Evolutionary conservation across 2,329 filamentous ascomycete genomes (phyloP).

Genomic region (Phyllosticta ampelicida): DNA sequence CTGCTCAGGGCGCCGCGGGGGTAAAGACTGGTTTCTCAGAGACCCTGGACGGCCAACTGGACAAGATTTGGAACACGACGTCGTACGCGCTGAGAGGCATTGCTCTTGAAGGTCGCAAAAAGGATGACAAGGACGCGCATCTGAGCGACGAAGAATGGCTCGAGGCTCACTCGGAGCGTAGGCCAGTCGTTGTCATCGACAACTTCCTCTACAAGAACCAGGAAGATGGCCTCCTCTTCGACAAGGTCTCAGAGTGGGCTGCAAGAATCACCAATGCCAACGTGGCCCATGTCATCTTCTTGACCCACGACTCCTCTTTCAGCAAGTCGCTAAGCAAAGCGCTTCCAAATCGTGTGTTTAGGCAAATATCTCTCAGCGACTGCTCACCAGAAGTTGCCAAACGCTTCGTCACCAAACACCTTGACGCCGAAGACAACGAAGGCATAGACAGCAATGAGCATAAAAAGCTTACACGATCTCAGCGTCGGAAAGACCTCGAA

Average conservation of each 20-base stretch:
- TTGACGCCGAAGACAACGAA: conserved; percentile 44
- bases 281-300: conserved; percentile 85
- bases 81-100: conserved; percentile 68
- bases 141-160: conserved; percentile 78
- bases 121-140: conserved; percentile 60
- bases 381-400: conserved; percentile 75
- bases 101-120: conserved; percentile 57
- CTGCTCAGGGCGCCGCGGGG: conserved; percentile 85
- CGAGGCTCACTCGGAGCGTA: conserved; percentile 73
- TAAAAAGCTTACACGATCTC: conserved; percentile 35
- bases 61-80: conserved; percentile 81
- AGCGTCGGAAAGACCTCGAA: conserved; percentile 45
- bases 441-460: conserved; percentile 26
- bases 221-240: conserved; percentile 38
- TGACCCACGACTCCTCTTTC: conserved; percentile 82
- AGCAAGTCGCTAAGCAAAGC: conserved; percentile 79
- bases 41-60: conserved; percentile 77
- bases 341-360: conserved; percentile 83
- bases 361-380: conserved; percentile 75
- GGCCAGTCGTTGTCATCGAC: conserved; percentile 79
- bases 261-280: conserved; percentile 76
- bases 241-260: conserved; percentile 67
- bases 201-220: conserved; percentile 74
- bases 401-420: conserved; percentile 75
- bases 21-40: conserved; percentile 93